These are phyloP conservation scores for Neurospora sublineolata DNA, from an alignment of 495 filamentous ascomycete species.

Conservation along the genomic window DNA sequence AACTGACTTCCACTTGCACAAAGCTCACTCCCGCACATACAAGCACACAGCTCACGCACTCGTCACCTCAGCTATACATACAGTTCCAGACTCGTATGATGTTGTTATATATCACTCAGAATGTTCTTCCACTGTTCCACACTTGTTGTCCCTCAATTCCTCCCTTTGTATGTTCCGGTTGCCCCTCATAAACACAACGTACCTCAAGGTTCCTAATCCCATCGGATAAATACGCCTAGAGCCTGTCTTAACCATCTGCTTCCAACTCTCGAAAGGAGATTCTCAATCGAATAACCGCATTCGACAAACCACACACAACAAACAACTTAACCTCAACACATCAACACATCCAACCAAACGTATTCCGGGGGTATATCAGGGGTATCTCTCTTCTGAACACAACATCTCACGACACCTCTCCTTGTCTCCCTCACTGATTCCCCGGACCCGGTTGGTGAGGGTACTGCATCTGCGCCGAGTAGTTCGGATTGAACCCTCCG, in stretches of 20 bases:
- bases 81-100: background rate
- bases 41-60: background rate
- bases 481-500: constrained; percentile 22
- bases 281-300: too few species aligned
- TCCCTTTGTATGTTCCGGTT: background rate
- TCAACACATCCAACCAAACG: background rate
- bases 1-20: background rate
- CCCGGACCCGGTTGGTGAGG: background rate
- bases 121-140: background rate
- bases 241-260: background rate
- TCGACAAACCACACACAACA: background rate
- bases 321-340: background rate
- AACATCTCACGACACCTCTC: background rate
- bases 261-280: background rate
- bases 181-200: background rate
- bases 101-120: background rate
- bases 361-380: background rate
- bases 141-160: background rate
- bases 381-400: background rate
- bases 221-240: background rate
- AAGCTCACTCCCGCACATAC: background rate
- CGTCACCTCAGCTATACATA: background rate
- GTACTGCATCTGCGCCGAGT: background rate
- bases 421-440: background rate
- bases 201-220: background rate